Conservation (phyloP, 208 protist species). For the Trypanosoma mega region DNA sequence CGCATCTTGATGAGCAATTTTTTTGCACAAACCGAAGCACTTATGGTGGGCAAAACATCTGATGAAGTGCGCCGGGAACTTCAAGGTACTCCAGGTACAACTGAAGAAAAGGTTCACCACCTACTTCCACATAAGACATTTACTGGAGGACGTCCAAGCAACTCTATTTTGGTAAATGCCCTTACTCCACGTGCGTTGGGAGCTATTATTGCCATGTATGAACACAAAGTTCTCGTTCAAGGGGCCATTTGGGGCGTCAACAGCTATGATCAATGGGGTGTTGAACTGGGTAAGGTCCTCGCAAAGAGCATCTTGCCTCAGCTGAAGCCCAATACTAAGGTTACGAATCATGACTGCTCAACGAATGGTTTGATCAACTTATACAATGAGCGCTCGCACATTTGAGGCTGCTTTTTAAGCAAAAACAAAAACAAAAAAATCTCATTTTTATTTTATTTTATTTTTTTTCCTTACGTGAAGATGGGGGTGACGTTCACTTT, state of each 20-base stretch:
- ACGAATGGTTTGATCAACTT: slow-evolving; percentile 96
- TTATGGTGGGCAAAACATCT: slow-evolving; percentile 95
- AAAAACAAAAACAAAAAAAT: not conserved
- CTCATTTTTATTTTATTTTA: slow-evolving; percentile 1
- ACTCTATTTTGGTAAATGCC: slow-evolving; percentile 94
- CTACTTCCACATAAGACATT: slow-evolving; percentile 89
- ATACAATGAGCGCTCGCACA: slow-evolving; percentile 76
- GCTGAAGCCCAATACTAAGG: slow-evolving; percentile 56
- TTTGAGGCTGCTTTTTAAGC: slow-evolving; percentile 27
- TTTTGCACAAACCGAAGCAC: slow-evolving; percentile 97
- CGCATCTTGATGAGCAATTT: slow-evolving; percentile 96
- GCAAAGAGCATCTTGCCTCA: slow-evolving; percentile 96
- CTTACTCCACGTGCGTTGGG: slow-evolving; percentile 93
- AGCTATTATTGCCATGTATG: slow-evolving; percentile 96
- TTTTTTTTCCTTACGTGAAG: too few relatives aligned
- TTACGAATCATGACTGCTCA: slow-evolving; percentile 89
- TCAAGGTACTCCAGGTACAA: slow-evolving; percentile 38
- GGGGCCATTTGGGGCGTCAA: slow-evolving; percentile 98
- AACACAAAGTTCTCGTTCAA: slow-evolving; percentile 98
- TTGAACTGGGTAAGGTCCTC: slow-evolving; percentile 97
- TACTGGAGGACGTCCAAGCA: slow-evolving; percentile 94
- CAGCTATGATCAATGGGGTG: slow-evolving; percentile 97
- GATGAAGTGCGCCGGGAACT: slow-evolving; percentile 86
- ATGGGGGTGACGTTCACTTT: too few relatives aligned
- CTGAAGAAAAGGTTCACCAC: slow-evolving; percentile 52